Percentiles rank a stretch among this genome's conserved stretches.
These are phyloP conservation scores for Epichloe baconii DNA, from an alignment of 2,329 filamentous ascomycete species.

Conservation along the genomic window DNA sequence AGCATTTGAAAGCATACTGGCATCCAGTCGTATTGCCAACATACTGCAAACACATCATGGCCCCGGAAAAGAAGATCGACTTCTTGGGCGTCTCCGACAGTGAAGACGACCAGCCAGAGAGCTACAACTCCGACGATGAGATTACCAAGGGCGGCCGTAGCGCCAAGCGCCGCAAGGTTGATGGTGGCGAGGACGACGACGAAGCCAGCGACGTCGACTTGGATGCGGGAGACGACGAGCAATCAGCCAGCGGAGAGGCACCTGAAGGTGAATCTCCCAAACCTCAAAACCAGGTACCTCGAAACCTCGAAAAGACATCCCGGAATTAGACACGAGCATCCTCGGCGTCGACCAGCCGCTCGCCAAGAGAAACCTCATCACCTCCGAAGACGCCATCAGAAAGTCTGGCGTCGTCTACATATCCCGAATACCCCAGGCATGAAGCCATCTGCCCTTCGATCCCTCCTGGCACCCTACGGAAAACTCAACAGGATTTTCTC, in stretches of 20 bases:
- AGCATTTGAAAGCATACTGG: not conserved
- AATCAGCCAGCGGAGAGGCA: not conserved
- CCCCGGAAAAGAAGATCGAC: constrained; percentile 56
- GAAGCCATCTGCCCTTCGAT: constrained; percentile 67
- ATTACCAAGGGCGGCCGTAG: constrained; percentile 49
- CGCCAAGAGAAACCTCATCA: constrained; percentile 54
- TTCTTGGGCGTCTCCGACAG: constrained; percentile 51
- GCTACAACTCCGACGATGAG: constrained; percentile 58
- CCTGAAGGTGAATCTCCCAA: constrained; percentile 4
- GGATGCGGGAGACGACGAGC: constrained; percentile 17
- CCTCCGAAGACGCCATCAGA: constrained; percentile 49
- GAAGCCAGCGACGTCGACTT: constrained; percentile 23
- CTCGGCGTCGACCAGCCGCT: constrained; percentile 40
- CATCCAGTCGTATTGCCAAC: not conserved
- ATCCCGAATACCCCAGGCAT: constrained; percentile 80
- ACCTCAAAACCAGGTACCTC: constrained; percentile 12
- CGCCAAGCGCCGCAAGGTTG: constrained; percentile 51
- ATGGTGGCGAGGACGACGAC: constrained; percentile 25
- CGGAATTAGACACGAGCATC: constrained; percentile 22
- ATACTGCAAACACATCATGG: constrained; percentile 31
- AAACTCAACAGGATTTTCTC: constrained; percentile 62
- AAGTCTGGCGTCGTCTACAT: constrained; percentile 75
- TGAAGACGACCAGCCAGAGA: constrained; percentile 42
- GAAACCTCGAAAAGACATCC: constrained; percentile 9
- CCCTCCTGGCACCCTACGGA: constrained; percentile 63